A percentile compares a stretch with the other conserved stretches of the same genome.
These are phyloP conservation scores for Phytophthora pluvialis DNA, from an alignment of 352 stramenopile genomes.

Conservation along the genomic window DNA sequence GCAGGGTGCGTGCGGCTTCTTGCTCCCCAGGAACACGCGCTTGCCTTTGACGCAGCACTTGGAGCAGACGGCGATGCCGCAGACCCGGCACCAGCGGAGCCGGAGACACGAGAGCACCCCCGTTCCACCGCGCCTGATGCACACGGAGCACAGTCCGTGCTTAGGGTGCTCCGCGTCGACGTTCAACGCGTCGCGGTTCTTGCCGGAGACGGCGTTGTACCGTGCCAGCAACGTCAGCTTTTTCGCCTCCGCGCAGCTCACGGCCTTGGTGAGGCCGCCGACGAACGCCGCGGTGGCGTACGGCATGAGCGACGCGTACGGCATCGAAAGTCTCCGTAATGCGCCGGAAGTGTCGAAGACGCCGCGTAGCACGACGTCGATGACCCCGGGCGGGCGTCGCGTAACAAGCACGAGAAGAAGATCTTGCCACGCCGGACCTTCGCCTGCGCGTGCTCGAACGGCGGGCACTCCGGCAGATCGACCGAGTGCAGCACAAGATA, in stretches of 20 bases:
- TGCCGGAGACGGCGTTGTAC: constrained; percentile 26
- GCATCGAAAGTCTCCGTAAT: constrained; percentile 30
- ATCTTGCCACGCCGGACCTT: constrained; percentile 34
- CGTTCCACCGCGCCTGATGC: constrained; percentile 26
- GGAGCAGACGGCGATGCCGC: constrained; percentile 40
- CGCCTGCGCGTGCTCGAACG: constrained; percentile 30
- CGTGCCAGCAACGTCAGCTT: constrained; percentile 45
- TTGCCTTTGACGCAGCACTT: constrained; percentile 56
- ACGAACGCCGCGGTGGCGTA: constrained; percentile 40
- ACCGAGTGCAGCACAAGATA: constrained; percentile 46
- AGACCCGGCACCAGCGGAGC: constrained; percentile 42
- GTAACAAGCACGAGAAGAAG: constrained; percentile 41
- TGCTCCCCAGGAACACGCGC: constrained; percentile 38
- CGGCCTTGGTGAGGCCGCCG: constrained; percentile 29
- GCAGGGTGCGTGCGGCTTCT: constrained; percentile 18
- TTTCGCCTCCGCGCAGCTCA: constrained; percentile 46
- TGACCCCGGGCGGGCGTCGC: constrained; percentile 34
- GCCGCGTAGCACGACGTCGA: constrained; percentile 40
- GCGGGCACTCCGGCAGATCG: constrained; percentile 38
- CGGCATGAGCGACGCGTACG: constrained; percentile 27
- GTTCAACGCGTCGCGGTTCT: constrained; percentile 29
- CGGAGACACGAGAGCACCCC: constrained; percentile 22
- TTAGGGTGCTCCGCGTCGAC: constrained; percentile 20
- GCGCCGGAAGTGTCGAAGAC: constrained; percentile 41
- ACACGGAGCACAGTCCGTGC: constrained; percentile 32